These are phyloP conservation scores for Hyaloscypha finlandica DNA, from an alignment of 495 filamentous ascomycete species.

Conservation along the genomic window DNA sequence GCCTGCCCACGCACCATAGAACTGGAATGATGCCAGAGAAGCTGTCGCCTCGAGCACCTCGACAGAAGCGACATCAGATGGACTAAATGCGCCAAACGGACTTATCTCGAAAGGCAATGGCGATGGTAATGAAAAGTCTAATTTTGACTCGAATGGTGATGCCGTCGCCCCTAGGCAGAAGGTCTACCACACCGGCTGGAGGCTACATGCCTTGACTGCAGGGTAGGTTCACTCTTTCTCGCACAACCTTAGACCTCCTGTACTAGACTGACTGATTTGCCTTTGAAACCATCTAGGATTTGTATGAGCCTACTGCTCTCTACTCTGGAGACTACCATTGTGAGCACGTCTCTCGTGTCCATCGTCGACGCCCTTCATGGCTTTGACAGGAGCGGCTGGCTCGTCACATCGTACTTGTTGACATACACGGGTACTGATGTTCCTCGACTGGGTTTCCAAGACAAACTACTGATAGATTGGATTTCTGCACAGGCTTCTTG, in stretches of 20 bases:
- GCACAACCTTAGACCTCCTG: slow-evolving; percentile 1
- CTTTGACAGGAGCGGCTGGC: slow-evolving; percentile 53
- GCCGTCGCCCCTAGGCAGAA: slow-evolving; percentile 17
- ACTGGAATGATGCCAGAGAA: slow-evolving; percentile 10
- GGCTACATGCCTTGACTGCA: slow-evolving; percentile 14
- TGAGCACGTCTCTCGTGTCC: slow-evolving; percentile 58
- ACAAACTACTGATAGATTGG: neutral
- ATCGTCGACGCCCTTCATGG: slow-evolving; percentile 53
- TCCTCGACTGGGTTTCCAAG: slow-evolving; percentile 43
- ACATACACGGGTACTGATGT: slow-evolving; percentile 56
- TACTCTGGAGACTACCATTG: slow-evolving; percentile 57
- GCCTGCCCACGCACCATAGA: neutral
- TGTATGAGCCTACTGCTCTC: slow-evolving; percentile 52
- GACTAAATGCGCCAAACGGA: slow-evolving; percentile 4
- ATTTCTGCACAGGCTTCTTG: slow-evolving; percentile 16
- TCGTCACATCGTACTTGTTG: slow-evolving; percentile 58
- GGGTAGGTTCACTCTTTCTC: slow-evolving; percentile 9
- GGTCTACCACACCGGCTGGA: slow-evolving; percentile 11
- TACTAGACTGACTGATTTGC: slow-evolving; percentile 1
- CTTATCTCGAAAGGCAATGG: slow-evolving; percentile 8
- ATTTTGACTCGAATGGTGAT: slow-evolving; percentile 9
- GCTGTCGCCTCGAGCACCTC: slow-evolving; percentile 13
- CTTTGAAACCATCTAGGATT: slow-evolving; percentile 36
- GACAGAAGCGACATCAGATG: slow-evolving; percentile 9
- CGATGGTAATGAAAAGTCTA: slow-evolving; percentile 4